Evolutionary conservation across 495 filamentous ascomycete genomes (phyloP), one percentile per base, ranked within the genome.

Genomic region (Daldinia childiae): DNA sequence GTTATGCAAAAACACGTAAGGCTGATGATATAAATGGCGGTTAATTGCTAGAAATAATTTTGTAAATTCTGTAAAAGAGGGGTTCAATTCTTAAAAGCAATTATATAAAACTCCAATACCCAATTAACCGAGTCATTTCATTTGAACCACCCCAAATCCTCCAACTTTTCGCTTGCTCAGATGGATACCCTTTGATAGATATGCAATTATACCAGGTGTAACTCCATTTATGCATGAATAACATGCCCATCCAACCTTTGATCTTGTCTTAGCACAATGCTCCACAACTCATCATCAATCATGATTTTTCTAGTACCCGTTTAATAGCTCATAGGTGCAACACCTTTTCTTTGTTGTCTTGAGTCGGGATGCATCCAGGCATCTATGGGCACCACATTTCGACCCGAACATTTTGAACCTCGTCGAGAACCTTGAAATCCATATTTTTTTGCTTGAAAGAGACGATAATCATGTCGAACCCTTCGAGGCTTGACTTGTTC

Each of bases 401-500:
- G 19, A 79, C 41, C 24, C 58, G 54, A 24, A 71, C 75, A 32
- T 54, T 58, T 4, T 59, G 11, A 3, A 79, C 32, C 34, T 67
- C 52, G 0, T 75, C 65, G 14, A 80, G 50, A 17, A 78, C 57
- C 21, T 45, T 73, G 60, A 76, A 79, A 55, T 79, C 75, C 58
- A 79, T 62, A 3, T 68, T 71, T 7, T 52, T 54, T 54, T 82
- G 79, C 54, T 72, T 74, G 38, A 79, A 72, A 0, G 72, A 62
- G 8, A 81, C 76, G 26, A 79, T 68, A 39, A 82, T 74, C 64
- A 71, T 72, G 51, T 80, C 78, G 48, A 79, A 80, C n/a, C 60
- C 30, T 34, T 74, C 67, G 21, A 78, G 65, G n/a, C 41, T 61
- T 4, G 69, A 54, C 38, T 50, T 68, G 9, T 68, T 71, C 74